Conservation (phyloP, 768 basidiomycete genomes). For the Leccinum arenicola region DNA sequence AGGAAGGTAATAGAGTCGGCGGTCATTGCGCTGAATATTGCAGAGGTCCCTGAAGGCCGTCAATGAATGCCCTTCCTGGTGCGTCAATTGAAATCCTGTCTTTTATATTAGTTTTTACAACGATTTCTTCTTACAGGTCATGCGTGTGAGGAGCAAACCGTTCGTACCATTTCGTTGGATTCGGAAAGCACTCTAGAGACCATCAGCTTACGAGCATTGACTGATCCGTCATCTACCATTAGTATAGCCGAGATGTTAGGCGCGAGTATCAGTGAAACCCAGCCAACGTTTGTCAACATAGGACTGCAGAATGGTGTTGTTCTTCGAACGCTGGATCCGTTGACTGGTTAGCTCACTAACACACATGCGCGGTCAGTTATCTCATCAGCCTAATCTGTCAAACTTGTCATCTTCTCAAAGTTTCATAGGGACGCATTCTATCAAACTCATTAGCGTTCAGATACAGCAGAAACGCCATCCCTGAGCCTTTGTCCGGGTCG, state of each 20-base stretch:
- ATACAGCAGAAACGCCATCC: too few relatives aligned
- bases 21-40: conserved; percentile 55
- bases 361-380: too few relatives aligned
- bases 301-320: conserved; percentile 95
- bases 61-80: conserved; percentile 93
- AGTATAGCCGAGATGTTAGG: conserved; percentile 98
- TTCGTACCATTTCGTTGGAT: conserved; percentile 95
- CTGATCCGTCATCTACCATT: conserved; percentile 92
- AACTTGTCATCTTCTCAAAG: too few relatives aligned
- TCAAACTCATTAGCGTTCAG: too few relatives aligned
- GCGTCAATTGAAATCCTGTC: conserved; percentile 28
- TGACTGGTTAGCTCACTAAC: conserved; percentile 92
- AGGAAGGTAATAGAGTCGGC: conserved; percentile 96
- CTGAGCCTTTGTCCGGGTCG: too few relatives aligned
- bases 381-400: too few relatives aligned
- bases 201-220: conserved; percentile 93
- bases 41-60: conserved; percentile 58
- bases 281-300: conserved; percentile 98
- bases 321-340: conserved; percentile 89
- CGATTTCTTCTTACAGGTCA: conserved; percentile 62
- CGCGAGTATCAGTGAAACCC: conserved; percentile 93
- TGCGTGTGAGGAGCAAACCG: conserved; percentile 99
- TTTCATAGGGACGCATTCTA: too few relatives aligned
- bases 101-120: background rate
- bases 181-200: conserved; percentile 95